A percentile compares a stretch with the other conserved stretches of the same genome.
These are phyloP conservation scores for Coprinopsis strossmayeri DNA, from an alignment of 768 basidiomycete genomes.

Conservation along the genomic window DNA sequence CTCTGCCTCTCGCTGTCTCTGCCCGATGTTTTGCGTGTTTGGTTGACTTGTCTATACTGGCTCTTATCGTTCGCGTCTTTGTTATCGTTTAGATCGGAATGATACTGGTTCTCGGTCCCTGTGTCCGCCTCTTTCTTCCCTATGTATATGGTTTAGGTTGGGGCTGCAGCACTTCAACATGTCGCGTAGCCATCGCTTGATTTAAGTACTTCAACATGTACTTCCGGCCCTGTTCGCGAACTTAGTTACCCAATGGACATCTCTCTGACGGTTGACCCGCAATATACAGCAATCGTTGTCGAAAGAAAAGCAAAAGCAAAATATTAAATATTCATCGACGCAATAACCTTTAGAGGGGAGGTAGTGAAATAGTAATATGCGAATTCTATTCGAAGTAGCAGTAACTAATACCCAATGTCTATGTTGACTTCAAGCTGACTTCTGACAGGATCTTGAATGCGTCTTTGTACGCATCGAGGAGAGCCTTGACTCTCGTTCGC, in stretches of 20 bases:
- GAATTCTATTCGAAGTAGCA: neutral
- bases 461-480: slow-evolving; percentile 94
- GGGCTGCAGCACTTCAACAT: too few relatives aligned
- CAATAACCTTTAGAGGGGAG: neutral
- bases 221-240: too few relatives aligned
- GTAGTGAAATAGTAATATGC: neutral
- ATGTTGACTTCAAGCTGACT: slow-evolving; percentile 66
- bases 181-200: too few relatives aligned
- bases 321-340: neutral
- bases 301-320: neutral
- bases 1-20: slow-evolving; percentile 16
- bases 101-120: slow-evolving; percentile 16
- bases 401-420: slow-evolving; percentile 9
- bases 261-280: too few relatives aligned
- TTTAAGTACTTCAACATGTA: too few relatives aligned
- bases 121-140: neutral
- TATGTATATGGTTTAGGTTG: too few relatives aligned
- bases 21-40: neutral
- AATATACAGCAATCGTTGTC: neutral
- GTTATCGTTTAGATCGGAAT: slow-evolving; percentile 19
- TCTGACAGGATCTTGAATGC: slow-evolving; percentile 86
- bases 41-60: slow-evolving; percentile 12
- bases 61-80: slow-evolving; percentile 16
- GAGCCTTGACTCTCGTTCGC: slow-evolving; percentile 85
- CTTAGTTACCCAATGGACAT: too few relatives aligned